Base-by-base conservation (phyloP, 139 green algal genomes). In the Tetraselmis striata region DNA sequence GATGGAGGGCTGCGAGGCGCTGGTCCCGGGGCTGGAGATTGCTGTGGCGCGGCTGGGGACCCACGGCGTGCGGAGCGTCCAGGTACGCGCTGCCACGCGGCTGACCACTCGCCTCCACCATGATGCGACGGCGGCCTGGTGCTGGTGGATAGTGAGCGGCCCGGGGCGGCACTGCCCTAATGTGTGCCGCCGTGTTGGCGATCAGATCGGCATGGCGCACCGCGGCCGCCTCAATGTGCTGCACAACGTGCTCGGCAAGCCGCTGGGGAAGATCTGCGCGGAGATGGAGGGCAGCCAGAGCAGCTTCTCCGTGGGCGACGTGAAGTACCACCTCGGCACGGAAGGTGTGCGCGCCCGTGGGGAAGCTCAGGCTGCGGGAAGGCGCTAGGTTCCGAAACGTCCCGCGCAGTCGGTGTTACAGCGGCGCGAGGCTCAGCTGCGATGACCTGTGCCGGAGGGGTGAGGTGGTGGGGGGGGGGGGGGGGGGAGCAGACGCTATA, bases 181-280 rank as follows among this genome's bases (percentile, higher is more conserved):
- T 83, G 11, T 67, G 59, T 59, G 11, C 45, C 18, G n/a, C 23
- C n/a, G n/a, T n/a, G n/a, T n/a, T n/a, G n/a, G n/a, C n/a, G n/a
- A n/a, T n/a, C 26, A 75, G 76, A 84, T 91, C 74, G 89, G 83
- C 30, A 87, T 90, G 82, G 83, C 89, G 26, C 89, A 93, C 88
- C 83, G 92, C 24, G 92, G 92, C 0, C 87, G 92, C 2, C 84
- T 96, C 24, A 94, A 91, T 67, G 82, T 95, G 82, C 83, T 96
- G 30, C 80, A 84, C 74, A 94, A 92, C 80, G 82, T 96, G 27
- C 83, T 96, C 32, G 80, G 88, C 27, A 94, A 94, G 78, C 90
- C 91, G 0, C 80, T 93, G 1, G 88, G 90, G 1, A 79, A 82
- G 18, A 87, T 96, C 29, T 93, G 87, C 77, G 85, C 80, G 23